Conservation (phyloP, 352 stramenopile genomes). For the Discostella stelligera region DNA sequence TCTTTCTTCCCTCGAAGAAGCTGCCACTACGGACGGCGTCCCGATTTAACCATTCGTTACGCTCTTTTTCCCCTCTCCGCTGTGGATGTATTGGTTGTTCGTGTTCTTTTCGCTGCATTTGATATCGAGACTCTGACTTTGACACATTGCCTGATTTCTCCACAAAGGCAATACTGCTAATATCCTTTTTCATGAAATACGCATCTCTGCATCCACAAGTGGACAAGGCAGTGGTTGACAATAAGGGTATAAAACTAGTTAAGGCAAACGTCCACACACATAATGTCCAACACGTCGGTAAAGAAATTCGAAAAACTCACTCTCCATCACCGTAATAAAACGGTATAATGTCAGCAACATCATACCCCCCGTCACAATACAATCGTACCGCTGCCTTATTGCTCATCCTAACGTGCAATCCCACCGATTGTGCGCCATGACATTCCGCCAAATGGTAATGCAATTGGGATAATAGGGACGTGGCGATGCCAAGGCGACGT, state of each 20-base stretch:
- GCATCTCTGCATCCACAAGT: conserved; percentile 49
- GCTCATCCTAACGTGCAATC: conserved; percentile 80
- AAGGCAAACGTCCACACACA: background rate
- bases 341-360: conserved; percentile 74
- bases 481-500: conserved; percentile 76
- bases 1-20: conserved; percentile 29
- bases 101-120: no score
- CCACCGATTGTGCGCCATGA: conserved; percentile 63
- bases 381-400: conserved; percentile 79
- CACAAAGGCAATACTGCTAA: conserved; percentile 16
- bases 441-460: conserved; percentile 76
- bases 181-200: conserved; percentile 80
- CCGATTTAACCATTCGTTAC: conserved; percentile 25
- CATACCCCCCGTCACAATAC: conserved; percentile 80
- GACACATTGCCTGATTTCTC: background rate
- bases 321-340: conserved; percentile 86
- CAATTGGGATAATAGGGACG: conserved; percentile 77
- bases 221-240: background rate
- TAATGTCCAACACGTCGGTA: background rate
- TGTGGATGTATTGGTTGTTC: background rate
- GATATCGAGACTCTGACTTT: background rate
- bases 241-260: background rate
- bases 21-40: conserved; percentile 23
- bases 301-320: conserved; percentile 9
- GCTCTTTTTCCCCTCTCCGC: conserved; percentile 23